Base-by-base conservation (phyloP, 2,329 filamentous ascomycete genomes). In the Penicillium sp. region DNA sequence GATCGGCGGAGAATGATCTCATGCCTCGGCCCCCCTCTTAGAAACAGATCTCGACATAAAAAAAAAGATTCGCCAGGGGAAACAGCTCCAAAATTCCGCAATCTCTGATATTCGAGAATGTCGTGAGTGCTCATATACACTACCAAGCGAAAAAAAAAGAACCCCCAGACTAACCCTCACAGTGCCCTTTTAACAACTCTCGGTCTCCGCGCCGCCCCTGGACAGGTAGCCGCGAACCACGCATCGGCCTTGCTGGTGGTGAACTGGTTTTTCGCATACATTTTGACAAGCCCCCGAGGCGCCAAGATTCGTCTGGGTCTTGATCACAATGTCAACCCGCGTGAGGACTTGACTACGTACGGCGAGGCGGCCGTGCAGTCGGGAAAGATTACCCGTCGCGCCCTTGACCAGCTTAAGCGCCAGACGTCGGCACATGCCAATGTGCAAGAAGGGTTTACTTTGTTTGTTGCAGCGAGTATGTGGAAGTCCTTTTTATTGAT, bases 221-320 rank as follows among this genome's bases (percentile, higher is more conserved):
- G 58, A 50, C 54, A 57, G 12, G 52, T 35, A 19, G 19, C 54
- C 12, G 59, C 66, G 23, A 73, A 71, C 52, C 57, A 69, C 27
- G 71, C 66, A 2, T 66, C 73, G 1, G 62, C 62, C 58, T 74
- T 76, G 53, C 62, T 78, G 2, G 62, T 75, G 53, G 72, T 65
- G 57, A 75, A 78, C 64, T 80, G 75, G 68, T 42, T 75, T 50
- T 70, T 73, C 58, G 72, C 76, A 40, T 75, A 77, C 63, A 63
- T 54, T 33, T 40, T 73, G 17, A 69, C 75, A 62, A 76, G 73
- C 52, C 70, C 72, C 0, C 75, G 77, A 5, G 60, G 59, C 6
- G 59, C 66, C 31, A 79, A 78, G 56, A 45, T 65, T 1, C 54
- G 49, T 49, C 63, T 69, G 53, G 67, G 72, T 13, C 56, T 77